A percentile compares a stretch with the other conserved stretches of the same genome.
phyloP scores from a whole-genome alignment of 805 yeast genomes.

The Metschnikowia kunwiensis region DNA sequence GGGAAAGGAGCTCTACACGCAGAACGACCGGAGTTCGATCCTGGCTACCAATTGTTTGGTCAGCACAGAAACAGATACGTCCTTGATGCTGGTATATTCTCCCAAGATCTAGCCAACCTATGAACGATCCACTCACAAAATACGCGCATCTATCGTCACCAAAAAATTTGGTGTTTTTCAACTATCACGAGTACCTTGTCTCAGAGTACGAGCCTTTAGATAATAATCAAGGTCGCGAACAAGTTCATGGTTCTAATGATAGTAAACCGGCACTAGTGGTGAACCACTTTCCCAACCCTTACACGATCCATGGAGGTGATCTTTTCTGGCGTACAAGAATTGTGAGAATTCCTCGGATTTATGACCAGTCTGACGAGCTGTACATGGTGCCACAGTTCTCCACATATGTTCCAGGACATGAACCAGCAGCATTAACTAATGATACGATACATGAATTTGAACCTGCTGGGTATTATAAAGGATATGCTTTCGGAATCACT shows the following conservation, averaged over 20 bases:
- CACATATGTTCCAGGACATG: conserved; percentile 52
- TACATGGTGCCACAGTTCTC: conserved; percentile 57
- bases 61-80: too few relatives aligned
- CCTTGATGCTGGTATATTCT: too few relatives aligned
- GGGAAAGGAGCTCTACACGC: too few relatives aligned
- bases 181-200: conserved; percentile 60
- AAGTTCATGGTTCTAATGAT: background rate
- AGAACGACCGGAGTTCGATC: too few relatives aligned
- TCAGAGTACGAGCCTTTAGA: conserved; percentile 1
- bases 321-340: conserved; percentile 45
- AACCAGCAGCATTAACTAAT: conserved; percentile 53
- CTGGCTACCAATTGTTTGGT: too few relatives aligned
- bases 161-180: conserved; percentile 44
- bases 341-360: conserved; percentile 61
- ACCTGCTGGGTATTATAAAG: conserved; percentile 38
- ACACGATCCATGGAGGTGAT: conserved; percentile 32
- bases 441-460: conserved; percentile 23
- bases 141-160: conserved; percentile 12
- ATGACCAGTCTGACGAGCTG: conserved; percentile 27
- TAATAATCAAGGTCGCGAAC: background rate
- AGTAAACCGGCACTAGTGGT: conserved; percentile 39
- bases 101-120: too few relatives aligned
- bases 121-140: conserved; percentile 24
- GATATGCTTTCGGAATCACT: conserved; percentile 48
- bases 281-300: conserved; percentile 66